phyloP scores from a whole-genome alignment of 805 yeast genomes.

The Metschnikowia drakensbergensis region DNA sequence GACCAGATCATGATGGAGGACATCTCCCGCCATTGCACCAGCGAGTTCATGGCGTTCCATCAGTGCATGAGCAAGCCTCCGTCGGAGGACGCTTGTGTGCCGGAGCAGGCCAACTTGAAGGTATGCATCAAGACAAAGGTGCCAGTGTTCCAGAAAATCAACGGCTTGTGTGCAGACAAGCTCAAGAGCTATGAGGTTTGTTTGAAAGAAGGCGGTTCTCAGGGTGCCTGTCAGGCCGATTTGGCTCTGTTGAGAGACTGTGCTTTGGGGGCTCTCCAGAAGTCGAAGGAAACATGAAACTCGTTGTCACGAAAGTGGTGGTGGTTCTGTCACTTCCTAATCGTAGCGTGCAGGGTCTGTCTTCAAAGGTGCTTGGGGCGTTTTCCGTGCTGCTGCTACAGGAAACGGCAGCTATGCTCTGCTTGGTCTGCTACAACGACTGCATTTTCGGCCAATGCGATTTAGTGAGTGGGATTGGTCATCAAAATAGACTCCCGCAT shows the following conservation, averaged over 20 bases:
- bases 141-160: constrained; percentile 69
- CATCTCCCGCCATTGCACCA: constrained; percentile 72
- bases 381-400: too few relatives aligned
- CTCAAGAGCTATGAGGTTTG: constrained; percentile 67
- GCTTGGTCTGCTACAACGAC: too few relatives aligned
- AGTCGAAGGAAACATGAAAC: neutral
- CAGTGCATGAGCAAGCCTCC: constrained; percentile 63
- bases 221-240: constrained; percentile 49
- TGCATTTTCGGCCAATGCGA: too few relatives aligned
- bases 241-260: constrained; percentile 61
- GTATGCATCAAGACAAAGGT: constrained; percentile 60
- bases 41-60: constrained; percentile 67
- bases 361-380: too few relatives aligned
- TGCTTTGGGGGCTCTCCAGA: constrained; percentile 32
- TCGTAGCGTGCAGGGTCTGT: too few relatives aligned
- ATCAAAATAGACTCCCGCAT: too few relatives aligned
- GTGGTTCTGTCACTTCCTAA: too few relatives aligned
- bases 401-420: too few relatives aligned
- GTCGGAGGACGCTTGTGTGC: constrained; percentile 46
- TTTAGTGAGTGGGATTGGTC: too few relatives aligned
- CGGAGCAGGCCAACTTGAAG: constrained; percentile 55
- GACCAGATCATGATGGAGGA: constrained; percentile 79
- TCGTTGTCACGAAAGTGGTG: too few relatives aligned
- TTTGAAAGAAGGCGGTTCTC: constrained; percentile 45
- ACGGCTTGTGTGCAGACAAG: constrained; percentile 53